Evolutionary conservation across 2,329 filamentous ascomycete genomes (phyloP), one percentile per base, ranked within the genome.

Genomic region (Microcyclosporella mali): DNA sequence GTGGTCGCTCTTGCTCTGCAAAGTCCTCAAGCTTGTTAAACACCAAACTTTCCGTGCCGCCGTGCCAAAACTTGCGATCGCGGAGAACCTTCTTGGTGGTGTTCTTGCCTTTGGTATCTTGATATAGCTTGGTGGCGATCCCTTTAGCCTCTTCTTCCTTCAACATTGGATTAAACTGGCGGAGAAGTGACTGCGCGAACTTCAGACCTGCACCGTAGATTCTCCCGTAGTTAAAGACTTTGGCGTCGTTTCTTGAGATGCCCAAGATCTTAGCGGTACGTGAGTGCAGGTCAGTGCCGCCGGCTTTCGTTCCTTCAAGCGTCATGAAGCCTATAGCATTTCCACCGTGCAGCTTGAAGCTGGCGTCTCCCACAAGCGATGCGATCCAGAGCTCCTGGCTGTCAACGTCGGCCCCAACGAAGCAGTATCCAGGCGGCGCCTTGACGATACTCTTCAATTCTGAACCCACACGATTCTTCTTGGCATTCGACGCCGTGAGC

Each of bases 241-340:
- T 98, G 45, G 92, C 92, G 58, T 95, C 82, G 58, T 95, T 95
- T 48, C 92, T 79, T 2, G 88, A 94, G 48, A 98, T 98, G 6
- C 89, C 90, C 2, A 98, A 67, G 44, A 98, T 98, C 4, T 77
- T 75, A 1, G 92, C 94, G 19, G 92, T 98, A 25, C 90, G 85
- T 6, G 89, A 95, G 66, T 98, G 90, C 43, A 97, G 69, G 64
- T 98, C 90, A 0, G 90, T 98, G 3, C 90, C 90, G 2, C 86
- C 88, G 4, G 88, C 82, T 67, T 98, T 97, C 37, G 88, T 92
- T 11, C 92, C 90, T 68, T 98, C 94, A 1, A 98, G 73, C 0
- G 92, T 98, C 94, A 98, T 98, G 71, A 98, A 98, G 0, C 94
- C 92, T 45, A 98, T 86, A 1, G 94, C 92, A 61, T 95, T 97